These are phyloP conservation scores for Lotus japonicus DNA, from an alignment of 306 rosid species.

Conservation along the genomic window DNA sequence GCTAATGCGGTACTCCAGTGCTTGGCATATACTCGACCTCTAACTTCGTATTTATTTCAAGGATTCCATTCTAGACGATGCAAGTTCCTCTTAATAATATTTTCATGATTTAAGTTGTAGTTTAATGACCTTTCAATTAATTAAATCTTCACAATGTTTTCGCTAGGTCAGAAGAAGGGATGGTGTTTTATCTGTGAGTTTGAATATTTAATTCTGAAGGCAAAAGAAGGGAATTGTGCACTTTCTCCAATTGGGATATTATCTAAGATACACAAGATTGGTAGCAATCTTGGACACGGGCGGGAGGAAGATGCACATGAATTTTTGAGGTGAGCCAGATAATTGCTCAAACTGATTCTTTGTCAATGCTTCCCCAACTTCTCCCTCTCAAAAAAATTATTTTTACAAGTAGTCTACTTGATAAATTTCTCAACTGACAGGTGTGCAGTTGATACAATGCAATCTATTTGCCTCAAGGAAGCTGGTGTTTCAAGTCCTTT, in stretches of 20 bases:
- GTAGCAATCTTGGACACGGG: slow-evolving; percentile 77
- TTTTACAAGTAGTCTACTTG: background rate
- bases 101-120: slow-evolving; percentile 13
- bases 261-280: slow-evolving; percentile 71
- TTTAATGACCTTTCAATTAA: slow-evolving; percentile 17
- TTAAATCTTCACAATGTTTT: slow-evolving; percentile 16
- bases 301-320: slow-evolving; percentile 85
- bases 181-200: slow-evolving; percentile 90
- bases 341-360: slow-evolving; percentile 15
- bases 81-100: slow-evolving; percentile 34
- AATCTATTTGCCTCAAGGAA: slow-evolving; percentile 66
- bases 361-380: background rate
- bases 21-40: slow-evolving; percentile 70
- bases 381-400: background rate
- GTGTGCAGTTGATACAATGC: slow-evolving; percentile 81
- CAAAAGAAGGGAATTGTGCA: slow-evolving; percentile 64
- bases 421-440: slow-evolving; percentile 46
- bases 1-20: slow-evolving; percentile 87
- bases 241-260: slow-evolving; percentile 73
- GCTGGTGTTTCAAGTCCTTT: slow-evolving; percentile 47
- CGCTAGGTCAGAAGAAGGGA: slow-evolving; percentile 63
- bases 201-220: slow-evolving; percentile 56
- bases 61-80: slow-evolving; percentile 65
- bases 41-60: slow-evolving; percentile 56
- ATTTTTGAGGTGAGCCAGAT: slow-evolving; percentile 66